Evolutionary conservation across 192 early-diverging fungal species (phyloP).

Genomic region (Dispira parvispora): DNA sequence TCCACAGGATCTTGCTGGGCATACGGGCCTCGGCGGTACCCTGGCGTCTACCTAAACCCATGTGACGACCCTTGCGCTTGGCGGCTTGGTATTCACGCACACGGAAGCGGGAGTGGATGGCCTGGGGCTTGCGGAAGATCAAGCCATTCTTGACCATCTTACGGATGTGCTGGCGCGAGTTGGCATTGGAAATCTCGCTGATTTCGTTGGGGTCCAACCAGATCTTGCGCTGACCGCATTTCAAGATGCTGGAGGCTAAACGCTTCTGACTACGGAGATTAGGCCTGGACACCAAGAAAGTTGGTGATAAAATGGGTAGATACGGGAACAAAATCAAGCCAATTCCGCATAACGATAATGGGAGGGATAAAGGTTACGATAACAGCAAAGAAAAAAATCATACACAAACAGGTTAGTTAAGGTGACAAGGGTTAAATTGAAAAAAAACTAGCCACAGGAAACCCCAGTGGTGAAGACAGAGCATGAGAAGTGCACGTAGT

Average conservation of each 20-base stretch:
- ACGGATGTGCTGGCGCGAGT: constrained; percentile 96
- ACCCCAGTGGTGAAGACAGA: too few relatives aligned
- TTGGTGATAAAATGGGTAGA: not conserved
- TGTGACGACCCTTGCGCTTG: constrained; percentile 95
- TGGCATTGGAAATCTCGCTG: constrained; percentile 87
- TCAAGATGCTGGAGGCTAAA: constrained; percentile 89
- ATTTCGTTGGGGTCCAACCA: constrained; percentile 98
- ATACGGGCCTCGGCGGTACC: constrained; percentile 98
- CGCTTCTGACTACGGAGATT: constrained; percentile 82
- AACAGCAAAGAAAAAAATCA: too few relatives aligned
- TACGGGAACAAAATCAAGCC: not conserved
- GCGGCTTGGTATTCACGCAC: constrained; percentile 78
- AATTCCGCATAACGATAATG: too few relatives aligned
- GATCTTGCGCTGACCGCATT: constrained; percentile 95
- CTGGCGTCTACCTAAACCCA: constrained; percentile 79
- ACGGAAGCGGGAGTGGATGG: constrained; percentile 81
- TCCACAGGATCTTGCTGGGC: constrained; percentile 90
- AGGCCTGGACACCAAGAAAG: constrained; percentile 27
- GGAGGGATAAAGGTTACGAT: too few relatives aligned
- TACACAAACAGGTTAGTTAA: too few relatives aligned
- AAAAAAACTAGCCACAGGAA: too few relatives aligned
- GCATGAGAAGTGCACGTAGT: too few relatives aligned
- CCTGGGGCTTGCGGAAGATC: constrained; percentile 86
- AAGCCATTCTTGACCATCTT: constrained; percentile 96
- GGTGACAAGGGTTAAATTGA: too few relatives aligned